Evolutionary conservation across 805 yeast genomes (phyloP), one percentile per base, ranked within the genome.

Genomic region (Yarrowia deformans): DNA sequence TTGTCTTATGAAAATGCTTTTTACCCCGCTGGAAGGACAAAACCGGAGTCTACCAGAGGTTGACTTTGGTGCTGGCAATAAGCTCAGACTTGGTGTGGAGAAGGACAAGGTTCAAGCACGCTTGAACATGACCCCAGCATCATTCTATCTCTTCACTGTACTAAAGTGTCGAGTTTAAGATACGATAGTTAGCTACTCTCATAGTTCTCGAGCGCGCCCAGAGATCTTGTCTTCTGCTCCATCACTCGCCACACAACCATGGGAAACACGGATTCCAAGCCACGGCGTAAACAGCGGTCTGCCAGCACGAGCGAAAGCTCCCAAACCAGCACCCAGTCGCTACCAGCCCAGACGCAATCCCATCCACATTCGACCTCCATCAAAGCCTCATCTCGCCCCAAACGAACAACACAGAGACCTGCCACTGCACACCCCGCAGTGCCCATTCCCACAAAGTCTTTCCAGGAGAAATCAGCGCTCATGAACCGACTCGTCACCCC

Each of bases 191-290:
- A 23, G 29, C 29, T 23, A 23, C 29, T 23, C 29, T 23, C 29
- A 23, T 23, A 23, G 29, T 23, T 23, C 29, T 23, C 29, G 29
- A 40, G 45, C n/a, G 29, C 49, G 8, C 49, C 49, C 29, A 45
- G 23, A 43, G 49, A 45, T 29, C 49, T 45, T 45, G 49, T 19
- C 54, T 32, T 49, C 39, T 32, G 54, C 54, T 6, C 13, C 52
- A 48, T 8, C 60, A 37, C 60, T 35, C 46, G 9, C 35, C 8
- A 0, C 18, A 1, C 16, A 9, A 45, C 40, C 52, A 60, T 60
- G 66, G 66, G 66, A 60, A 60, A 60, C 66, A 34, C 66, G 18
- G 66, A 60, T 18, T 60, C 66, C n/a, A 60, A 60, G 52, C 66
- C 66, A 7, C n/a, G 66, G 52, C 66, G 52, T 34, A 60, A 60